Evolutionary conservation across 768 basidiomycete genomes (phyloP).

Genomic region (Mycena crocata): DNA sequence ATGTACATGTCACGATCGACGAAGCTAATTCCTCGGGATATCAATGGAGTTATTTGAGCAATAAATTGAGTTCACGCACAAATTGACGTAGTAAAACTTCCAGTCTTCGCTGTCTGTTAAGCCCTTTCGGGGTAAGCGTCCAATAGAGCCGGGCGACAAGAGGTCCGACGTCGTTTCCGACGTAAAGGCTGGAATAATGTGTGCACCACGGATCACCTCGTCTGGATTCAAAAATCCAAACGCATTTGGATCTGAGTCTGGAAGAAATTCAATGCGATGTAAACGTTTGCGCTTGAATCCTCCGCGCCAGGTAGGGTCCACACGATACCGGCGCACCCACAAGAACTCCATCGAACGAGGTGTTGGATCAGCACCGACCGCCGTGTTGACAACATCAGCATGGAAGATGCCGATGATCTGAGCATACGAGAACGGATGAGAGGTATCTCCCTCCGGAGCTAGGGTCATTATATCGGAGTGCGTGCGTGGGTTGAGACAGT

Average conservation of each 20-base stretch:
- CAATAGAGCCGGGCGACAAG: background rate
- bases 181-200: background rate
- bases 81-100: constrained; percentile 6
- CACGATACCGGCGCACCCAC: background rate
- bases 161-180: background rate
- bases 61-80: background rate
- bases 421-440: constrained; percentile 39
- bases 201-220: background rate
- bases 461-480: constrained; percentile 47
- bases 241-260: background rate
- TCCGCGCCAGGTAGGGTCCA: background rate
- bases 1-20: constrained; percentile 13
- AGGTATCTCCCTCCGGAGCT: constrained; percentile 1
- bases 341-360: background rate
- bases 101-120: background rate
- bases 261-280: background rate
- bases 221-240: constrained; percentile 1
- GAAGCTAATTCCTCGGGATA: background rate
- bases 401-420: constrained; percentile 38
- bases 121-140: background rate
- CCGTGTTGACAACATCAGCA: constrained; percentile 24
- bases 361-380: background rate
- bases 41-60: background rate
- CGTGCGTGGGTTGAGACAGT: constrained; percentile 46
- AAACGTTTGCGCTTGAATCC: constrained; percentile 1